Evolutionary conservation across 1,284 basidiomycete genomes (phyloP), one percentile per base, ranked within the genome.

Genomic region (Inonotus obliquus): DNA sequence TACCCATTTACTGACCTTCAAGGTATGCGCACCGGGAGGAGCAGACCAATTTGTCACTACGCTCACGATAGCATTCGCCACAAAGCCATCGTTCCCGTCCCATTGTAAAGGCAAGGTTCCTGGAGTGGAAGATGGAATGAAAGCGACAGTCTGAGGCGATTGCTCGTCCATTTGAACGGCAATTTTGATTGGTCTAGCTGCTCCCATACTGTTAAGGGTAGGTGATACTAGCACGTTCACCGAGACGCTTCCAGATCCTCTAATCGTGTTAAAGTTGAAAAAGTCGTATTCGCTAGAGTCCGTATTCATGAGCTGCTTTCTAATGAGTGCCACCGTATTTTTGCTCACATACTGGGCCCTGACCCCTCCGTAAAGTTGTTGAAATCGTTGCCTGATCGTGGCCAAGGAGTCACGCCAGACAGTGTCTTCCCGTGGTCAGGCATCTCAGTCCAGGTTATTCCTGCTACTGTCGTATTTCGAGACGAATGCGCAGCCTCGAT

Each of bases 351-450:
- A 27, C 78, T 78, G 1, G 87, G 87, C 1, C 87, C 87, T 9
- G 75, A 67, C 9, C 86, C 86, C 17, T 78, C 77, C 11, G 78
- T 77, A 70, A 85, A 88, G 67, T 82, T 82, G 21, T 74, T 70
- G 38, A 80, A 81, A 53, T 76, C 74, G 64, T 77, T 77, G 3
- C 78, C 80, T 11, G 74, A 71, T 21, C 81, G 79, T n/a, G 87
- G 87, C 74, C 82, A 79, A 2, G 84, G 82, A 1, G 82, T 84
- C 38, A 89, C 75, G n/a, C 79, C 87, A 39, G 84, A 85, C 1
- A 83, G 67, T 4, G 84, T 86, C 27, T 77, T 72, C 4, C 85
- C 85, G 55, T 84, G 79, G 2, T 80, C 81, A 2, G 83, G 83
- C 3, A 88, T 71, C 45, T 83, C 79, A 14, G 75, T 77, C 86